These are phyloP conservation scores for Triadica sebifera DNA, from an alignment of 345 rosid species.

Conservation along the genomic window DNA sequence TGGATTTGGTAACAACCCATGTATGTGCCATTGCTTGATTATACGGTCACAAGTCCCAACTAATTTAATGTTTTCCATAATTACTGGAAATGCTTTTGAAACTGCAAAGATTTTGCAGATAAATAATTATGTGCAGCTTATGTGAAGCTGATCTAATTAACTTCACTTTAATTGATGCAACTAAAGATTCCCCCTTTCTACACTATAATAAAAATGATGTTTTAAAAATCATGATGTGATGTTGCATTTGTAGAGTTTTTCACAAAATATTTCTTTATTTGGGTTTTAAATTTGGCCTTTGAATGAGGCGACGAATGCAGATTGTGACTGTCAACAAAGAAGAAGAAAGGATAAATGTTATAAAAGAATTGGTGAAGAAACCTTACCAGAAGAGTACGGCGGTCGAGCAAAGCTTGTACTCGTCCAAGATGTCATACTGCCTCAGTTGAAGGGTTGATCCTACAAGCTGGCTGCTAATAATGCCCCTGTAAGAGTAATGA, in stretches of 20 bases:
- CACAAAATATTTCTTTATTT: not conserved
- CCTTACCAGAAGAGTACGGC: slow-evolving; percentile 68
- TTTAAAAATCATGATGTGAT: not conserved
- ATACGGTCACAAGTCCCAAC: not conserved
- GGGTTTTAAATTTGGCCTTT: not conserved
- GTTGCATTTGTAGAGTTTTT: not conserved
- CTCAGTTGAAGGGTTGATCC: slow-evolving; percentile 32
- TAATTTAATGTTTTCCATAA: not conserved
- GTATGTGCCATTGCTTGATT: not conserved
- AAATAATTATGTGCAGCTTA: not conserved
- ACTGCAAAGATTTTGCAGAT: not conserved
- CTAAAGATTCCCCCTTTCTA: not conserved
- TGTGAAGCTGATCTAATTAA: not conserved
- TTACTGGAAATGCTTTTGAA: not conserved
- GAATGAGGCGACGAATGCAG: slow-evolving; percentile 37
- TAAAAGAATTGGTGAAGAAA: slow-evolving; percentile 56
- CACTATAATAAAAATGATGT: not conserved
- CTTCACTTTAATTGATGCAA: not conserved
- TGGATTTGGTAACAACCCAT: no score
- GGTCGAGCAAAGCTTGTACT: slow-evolving; percentile 63
- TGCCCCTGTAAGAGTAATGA: not conserved
- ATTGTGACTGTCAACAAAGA: slow-evolving; percentile 55
- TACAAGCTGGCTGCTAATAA: not conserved
- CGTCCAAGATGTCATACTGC: slow-evolving; percentile 55
- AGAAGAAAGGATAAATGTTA: slow-evolving; percentile 44